Conservation (phyloP, 2,329 filamentous ascomycete genomes). For the Aschersonia sp. region DNA sequence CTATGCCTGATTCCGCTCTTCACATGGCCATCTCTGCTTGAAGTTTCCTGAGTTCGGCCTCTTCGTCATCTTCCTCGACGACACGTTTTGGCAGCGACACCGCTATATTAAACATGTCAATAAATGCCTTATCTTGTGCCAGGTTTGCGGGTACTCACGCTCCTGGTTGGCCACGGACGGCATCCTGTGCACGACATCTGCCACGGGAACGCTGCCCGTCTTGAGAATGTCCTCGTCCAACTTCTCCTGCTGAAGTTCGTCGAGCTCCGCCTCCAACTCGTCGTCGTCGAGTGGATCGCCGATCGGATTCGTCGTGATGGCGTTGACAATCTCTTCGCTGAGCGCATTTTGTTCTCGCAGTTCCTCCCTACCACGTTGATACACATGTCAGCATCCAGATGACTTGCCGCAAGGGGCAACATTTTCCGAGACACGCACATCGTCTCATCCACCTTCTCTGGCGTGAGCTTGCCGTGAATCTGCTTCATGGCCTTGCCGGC, state of each 20-base stretch:
- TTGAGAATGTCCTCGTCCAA: conserved; percentile 89
- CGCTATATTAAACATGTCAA: conserved; percentile 8
- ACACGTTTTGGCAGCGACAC: conserved; percentile 23
- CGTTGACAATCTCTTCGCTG: conserved; percentile 81
- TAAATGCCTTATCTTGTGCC: not conserved
- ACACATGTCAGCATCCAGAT: not conserved
- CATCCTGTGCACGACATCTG: conserved; percentile 62
- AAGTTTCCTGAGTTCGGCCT: conserved; percentile 82
- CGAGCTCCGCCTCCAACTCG: conserved; percentile 76
- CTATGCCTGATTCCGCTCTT: not conserved
- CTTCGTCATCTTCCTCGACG: conserved; percentile 79
- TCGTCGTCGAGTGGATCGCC: conserved; percentile 66
- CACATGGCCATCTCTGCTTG: conserved; percentile 97
- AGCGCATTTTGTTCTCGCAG: conserved; percentile 84
- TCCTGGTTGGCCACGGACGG: conserved; percentile 62
- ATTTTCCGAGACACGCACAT: conserved; percentile 49
- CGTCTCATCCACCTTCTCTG: conserved; percentile 86
- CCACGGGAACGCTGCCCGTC: conserved; percentile 71
- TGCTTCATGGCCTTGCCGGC: conserved; percentile 82
- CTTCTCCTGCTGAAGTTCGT: conserved; percentile 76
- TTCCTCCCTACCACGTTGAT: conserved; percentile 49
- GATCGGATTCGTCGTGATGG: conserved; percentile 58
- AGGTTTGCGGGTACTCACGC: conserved; percentile 38
- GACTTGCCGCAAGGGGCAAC: too few species aligned
- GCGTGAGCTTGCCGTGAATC: conserved; percentile 81